Base-by-base conservation (phyloP, 1,284 basidiomycete genomes). In the Cryptococcus maquisensis region DNA sequence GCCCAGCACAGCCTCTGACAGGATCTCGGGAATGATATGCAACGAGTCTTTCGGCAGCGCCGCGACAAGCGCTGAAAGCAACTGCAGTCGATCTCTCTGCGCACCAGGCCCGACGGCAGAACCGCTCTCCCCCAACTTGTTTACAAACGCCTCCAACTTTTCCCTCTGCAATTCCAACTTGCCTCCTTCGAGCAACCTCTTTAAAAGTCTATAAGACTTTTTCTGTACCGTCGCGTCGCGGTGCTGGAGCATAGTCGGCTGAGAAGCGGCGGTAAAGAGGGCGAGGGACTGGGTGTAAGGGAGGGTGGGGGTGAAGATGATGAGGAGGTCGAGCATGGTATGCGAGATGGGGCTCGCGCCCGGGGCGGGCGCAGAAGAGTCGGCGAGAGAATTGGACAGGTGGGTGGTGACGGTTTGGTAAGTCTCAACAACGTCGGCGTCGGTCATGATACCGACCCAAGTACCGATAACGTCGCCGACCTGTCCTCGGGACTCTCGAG, bases 1-100 rank as follows among this genome's bases (percentile, higher is more conserved):
- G 2, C 91, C 94, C n/a, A 99, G 79, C 4, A 98, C 88, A 15
- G 90, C 92, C 78, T 99, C 96, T 1, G 95, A 91, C 47, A 98
- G 87, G 48, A 98, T 79, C 3, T 86, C 85, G 2, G 92, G 89
- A 47, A 99, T 84, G 49, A 94, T 77, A 67, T 97, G 89, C 56
- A 98, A 78, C 28, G 86, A 81, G 16, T 84, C 82, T 1, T 82
- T 73, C 0, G 89, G 86, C 32, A 98, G 81, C 24, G 77, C 75
- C 4, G 84, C 80, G 18, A 97, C 81, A n/a, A 98, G 80, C 0
- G 82, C 79, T 2, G 84, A 77, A 41, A 98, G 80, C 2, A 98
- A 79, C 54, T 83, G 81, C 58, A 94, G 84, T 9, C 96, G 86
- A 72, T 97, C 94, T 84, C 90, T 87, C 79, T 97, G 96, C 16